Evolutionary conservation across 129 eudicot species (phyloP).

Genomic region (Centaurea solstitialis): DNA sequence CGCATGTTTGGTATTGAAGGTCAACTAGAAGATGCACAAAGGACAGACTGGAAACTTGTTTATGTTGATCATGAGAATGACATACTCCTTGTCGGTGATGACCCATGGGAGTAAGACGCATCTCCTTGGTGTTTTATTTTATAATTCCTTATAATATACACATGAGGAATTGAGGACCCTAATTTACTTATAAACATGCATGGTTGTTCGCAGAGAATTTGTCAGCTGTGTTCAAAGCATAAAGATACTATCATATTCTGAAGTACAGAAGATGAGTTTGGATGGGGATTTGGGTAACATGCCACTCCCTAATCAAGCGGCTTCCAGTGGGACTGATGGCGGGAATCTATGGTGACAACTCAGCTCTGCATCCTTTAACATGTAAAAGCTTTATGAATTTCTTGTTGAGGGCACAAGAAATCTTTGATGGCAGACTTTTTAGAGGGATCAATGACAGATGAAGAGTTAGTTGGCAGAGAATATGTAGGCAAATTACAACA

Average conservation of each 20-base stretch:
- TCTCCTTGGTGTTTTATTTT: not conserved
- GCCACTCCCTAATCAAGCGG: slow-evolving; percentile 67
- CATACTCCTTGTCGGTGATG: slow-evolving; percentile 88
- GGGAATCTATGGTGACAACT: slow-evolving; percentile 78
- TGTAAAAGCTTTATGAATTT: not conserved
- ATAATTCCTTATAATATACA: no score
- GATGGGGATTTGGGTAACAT: slow-evolving; percentile 84
- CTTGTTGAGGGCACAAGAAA: not conserved
- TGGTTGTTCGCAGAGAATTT: slow-evolving; percentile 79
- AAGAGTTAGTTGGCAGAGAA: not conserved
- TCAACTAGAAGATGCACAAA: slow-evolving; percentile 72
- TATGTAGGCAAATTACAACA: not conserved
- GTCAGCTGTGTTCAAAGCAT: slow-evolving; percentile 96
- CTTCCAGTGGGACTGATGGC: slow-evolving; percentile 82
- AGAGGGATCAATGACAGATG: not conserved
- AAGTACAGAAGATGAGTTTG: slow-evolving; percentile 96
- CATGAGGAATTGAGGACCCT: no score
- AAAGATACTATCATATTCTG: slow-evolving; percentile 84
- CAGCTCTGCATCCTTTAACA: slow-evolving; percentile 50
- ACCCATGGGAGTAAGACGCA: slow-evolving; percentile 94
- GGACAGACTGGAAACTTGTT: slow-evolving; percentile 90
- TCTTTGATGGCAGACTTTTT: not conserved
- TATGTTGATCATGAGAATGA: slow-evolving; percentile 96
- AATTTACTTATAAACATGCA: not conserved
- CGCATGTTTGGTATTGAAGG: slow-evolving; percentile 96